Conservation (phyloP, 345 rosid species). For the Arabis alpina region DNA sequence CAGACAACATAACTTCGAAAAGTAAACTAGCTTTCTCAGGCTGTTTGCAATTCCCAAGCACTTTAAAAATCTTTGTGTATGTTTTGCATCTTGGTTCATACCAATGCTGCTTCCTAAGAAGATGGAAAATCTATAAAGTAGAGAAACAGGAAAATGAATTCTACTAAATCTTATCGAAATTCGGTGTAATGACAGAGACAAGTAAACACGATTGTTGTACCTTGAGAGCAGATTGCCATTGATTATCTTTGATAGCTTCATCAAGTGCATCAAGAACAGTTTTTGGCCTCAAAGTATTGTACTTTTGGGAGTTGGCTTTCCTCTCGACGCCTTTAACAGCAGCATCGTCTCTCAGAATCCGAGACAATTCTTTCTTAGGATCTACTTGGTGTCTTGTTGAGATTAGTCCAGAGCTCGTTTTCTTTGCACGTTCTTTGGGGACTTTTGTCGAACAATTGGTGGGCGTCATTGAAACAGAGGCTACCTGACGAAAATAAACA, state of each 20-base stretch:
- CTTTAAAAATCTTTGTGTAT: slow-evolving; percentile 66
- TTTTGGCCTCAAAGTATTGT: slow-evolving; percentile 76
- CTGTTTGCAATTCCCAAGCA: slow-evolving; percentile 76
- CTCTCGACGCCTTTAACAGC: slow-evolving; percentile 67
- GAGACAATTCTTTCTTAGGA: slow-evolving; percentile 62
- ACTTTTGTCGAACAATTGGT: slow-evolving; percentile 49
- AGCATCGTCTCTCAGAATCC: slow-evolving; percentile 66
- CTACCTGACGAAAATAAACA: background rate
- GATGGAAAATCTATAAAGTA: slow-evolving; percentile 61
- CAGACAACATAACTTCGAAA: slow-evolving; percentile 66
- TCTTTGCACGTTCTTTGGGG: slow-evolving; percentile 36
- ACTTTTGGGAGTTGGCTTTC: slow-evolving; percentile 75
- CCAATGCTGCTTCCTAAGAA: slow-evolving; percentile 82
- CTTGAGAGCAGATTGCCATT: slow-evolving; percentile 75
- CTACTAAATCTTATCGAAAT: background rate
- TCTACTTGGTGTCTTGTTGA: slow-evolving; percentile 50
- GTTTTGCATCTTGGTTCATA: slow-evolving; percentile 76
- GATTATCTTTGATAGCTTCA: slow-evolving; percentile 61
- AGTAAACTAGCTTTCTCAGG: slow-evolving; percentile 71
- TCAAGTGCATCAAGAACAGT: slow-evolving; percentile 88
- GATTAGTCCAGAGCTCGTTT: slow-evolving; percentile 25
- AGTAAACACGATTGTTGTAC: slow-evolving; percentile 29
- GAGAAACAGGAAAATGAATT: slow-evolving; percentile 14
- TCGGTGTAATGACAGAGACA: no score
- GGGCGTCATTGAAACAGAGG: slow-evolving; percentile 32